Base-by-base conservation (phyloP, 2,329 filamentous ascomycete species). In the Whalleya microplaca region DNA sequence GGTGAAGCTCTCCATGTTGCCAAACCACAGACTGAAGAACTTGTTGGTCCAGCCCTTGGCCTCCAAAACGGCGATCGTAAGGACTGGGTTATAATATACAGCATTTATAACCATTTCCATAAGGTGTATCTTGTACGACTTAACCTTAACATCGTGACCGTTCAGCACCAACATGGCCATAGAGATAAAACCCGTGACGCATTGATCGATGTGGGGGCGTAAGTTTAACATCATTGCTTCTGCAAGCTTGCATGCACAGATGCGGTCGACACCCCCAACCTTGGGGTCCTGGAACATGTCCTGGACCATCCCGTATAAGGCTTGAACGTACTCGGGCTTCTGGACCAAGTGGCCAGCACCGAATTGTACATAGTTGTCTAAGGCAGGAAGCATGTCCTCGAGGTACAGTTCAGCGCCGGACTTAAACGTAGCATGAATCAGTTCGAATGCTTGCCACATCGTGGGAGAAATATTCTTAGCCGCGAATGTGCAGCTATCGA, bases 81-180 rank as follows among this genome's bases (percentile, higher is more conserved):
- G 81, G 44, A 89, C 77, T 1, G 95, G 93, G 78, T 96, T 97
- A 81, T 99, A 99, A 81, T 98, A 96, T 68, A 98, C 92, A 53
- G 91, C 87, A 75, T 98, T 98, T 80, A 99, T 96, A 56, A 99
- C 87, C 87, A 99, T 96, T 78, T 99, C 95, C 90, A 99, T 96
- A 44, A 99, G 78, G 73, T 99, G 94, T 52, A 98, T 93, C 68
- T 91, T 89, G 75, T 97, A 96, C 2, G 91, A 93, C 80, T 96
- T 97, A 66, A 96, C 88, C 76, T 92, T 93, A 49, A 91, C 80
- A 63, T 96, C 90, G 43, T 89, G 84, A 48, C 83, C 86, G 20
- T 80, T 85, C 41, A 99, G 82, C 40, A 93, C 88, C 45, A 78
- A 83, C 92, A 98, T 98, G 27, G 92, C 90, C 75, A 98, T 87